Conservation (phyloP, 1,284 basidiomycete species). For the Ceratobasidium sp. region DNA sequence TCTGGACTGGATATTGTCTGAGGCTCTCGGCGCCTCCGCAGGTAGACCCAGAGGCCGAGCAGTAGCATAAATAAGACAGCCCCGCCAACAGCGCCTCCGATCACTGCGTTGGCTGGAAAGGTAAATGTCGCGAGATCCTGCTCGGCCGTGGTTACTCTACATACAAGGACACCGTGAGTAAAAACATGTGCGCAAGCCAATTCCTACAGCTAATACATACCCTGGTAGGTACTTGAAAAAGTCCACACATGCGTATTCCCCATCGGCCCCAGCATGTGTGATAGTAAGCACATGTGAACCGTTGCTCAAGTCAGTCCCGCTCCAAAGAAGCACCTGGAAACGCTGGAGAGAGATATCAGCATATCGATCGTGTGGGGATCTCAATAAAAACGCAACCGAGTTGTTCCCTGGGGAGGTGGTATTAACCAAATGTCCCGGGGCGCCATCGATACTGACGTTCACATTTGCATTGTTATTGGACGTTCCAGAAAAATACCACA, state of each 20-base stretch:
- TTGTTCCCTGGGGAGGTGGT: no score
- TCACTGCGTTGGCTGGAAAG: background rate
- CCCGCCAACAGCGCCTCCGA: background rate
- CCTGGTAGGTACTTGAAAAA: conserved; percentile 20
- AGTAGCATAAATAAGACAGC: background rate
- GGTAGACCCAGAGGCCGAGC: no score
- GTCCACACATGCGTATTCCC: background rate
- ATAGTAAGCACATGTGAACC: background rate
- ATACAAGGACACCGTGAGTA: no score
- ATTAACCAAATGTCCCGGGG: background rate
- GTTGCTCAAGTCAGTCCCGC: background rate
- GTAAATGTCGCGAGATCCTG: background rate
- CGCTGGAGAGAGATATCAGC: background rate
- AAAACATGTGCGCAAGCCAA: background rate
- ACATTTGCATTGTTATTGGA: background rate
- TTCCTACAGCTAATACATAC: no score
- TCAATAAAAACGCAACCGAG: background rate
- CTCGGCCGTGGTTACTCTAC: background rate
- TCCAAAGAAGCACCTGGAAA: conserved; percentile 1
- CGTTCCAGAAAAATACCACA: background rate
- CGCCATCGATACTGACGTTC: background rate
- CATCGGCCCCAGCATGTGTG: background rate
- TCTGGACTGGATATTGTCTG: no score
- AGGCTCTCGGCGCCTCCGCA: no score
- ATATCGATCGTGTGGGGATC: background rate